A percentile compares a stretch with the other conserved stretches of the same genome.
These are phyloP conservation scores for Penicillium chermesinum DNA, from an alignment of 495 filamentous ascomycete genomes.

Conservation along the genomic window DNA sequence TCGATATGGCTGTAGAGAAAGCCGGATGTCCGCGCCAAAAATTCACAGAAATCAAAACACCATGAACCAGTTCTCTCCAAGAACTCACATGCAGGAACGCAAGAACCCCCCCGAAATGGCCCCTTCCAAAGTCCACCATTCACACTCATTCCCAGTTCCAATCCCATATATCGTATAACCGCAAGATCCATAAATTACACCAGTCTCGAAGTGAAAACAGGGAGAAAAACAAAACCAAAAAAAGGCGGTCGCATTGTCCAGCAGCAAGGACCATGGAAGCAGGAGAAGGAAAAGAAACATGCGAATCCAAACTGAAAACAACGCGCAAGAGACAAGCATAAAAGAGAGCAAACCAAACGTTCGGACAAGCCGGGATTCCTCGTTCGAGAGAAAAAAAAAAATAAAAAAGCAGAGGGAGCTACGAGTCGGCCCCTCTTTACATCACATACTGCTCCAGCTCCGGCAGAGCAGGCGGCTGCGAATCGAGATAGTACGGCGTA, in stretches of 20 bases:
- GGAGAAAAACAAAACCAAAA: constrained; percentile 7
- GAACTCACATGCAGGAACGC: background rate
- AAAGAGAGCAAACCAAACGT: background rate
- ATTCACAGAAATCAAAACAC: background rate
- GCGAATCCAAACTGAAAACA: background rate
- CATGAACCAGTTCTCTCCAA: background rate
- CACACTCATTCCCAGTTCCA: background rate
- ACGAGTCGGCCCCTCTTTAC: constrained; percentile 18
- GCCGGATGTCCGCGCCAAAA: background rate
- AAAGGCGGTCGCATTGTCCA: no score
- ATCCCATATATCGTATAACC: constrained; percentile 11
- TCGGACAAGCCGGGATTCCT: background rate
- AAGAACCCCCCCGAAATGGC: background rate
- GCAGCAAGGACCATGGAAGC: constrained; percentile 1
- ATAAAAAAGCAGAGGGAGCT: constrained; percentile 1
- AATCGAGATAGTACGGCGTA: constrained; percentile 31
- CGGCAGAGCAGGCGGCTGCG: constrained; percentile 26
- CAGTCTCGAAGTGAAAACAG: constrained; percentile 7
- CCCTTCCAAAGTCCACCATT: background rate
- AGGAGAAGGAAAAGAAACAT: background rate
- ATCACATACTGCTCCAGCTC: constrained; percentile 37
- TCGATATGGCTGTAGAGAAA: background rate
- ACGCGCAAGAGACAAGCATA: background rate
- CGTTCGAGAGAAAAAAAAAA: background rate
- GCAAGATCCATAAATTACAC: constrained; percentile 5